phyloP scores from a whole-genome alignment of 75 land plant species.

The Cunninghamia lanceolata region DNA sequence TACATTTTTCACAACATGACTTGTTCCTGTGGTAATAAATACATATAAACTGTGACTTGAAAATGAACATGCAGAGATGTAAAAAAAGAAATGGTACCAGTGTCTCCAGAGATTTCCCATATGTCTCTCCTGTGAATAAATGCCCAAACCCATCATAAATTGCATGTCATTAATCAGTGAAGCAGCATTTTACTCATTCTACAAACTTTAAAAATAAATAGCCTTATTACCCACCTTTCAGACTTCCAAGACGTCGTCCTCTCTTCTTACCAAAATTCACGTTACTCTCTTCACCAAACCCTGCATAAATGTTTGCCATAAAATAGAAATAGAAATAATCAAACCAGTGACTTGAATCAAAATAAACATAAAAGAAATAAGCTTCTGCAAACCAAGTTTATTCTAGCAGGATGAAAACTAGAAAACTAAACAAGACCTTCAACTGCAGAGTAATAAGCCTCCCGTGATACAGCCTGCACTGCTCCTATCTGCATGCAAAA shows the following conservation, averaged over 20 bases:
- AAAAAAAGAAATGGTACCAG: conserved; percentile 22
- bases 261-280: neutral
- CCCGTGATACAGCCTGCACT: conserved; percentile 64
- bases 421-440: conserved; percentile 18
- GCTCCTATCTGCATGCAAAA: conserved; percentile 57
- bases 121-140: conserved; percentile 41
- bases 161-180: neutral
- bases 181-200: neutral
- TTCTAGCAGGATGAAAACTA: neutral
- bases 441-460: conserved; percentile 43
- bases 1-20: neutral
- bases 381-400: neutral
- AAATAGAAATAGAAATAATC: too few relatives aligned
- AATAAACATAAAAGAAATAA: neutral
- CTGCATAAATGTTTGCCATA: neutral
- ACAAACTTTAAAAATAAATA: neutral
- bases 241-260: neutral
- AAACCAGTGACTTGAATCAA: neutral
- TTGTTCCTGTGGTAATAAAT: neutral
- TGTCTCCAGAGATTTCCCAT: conserved; percentile 47
- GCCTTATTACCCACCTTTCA: neutral
- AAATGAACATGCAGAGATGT: neutral
- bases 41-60: neutral
- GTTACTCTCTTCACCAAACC: neutral
- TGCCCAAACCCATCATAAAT: neutral